Base-by-base conservation (phyloP, 495 filamentous ascomycete genomes). In the Tuber brumale region DNA sequence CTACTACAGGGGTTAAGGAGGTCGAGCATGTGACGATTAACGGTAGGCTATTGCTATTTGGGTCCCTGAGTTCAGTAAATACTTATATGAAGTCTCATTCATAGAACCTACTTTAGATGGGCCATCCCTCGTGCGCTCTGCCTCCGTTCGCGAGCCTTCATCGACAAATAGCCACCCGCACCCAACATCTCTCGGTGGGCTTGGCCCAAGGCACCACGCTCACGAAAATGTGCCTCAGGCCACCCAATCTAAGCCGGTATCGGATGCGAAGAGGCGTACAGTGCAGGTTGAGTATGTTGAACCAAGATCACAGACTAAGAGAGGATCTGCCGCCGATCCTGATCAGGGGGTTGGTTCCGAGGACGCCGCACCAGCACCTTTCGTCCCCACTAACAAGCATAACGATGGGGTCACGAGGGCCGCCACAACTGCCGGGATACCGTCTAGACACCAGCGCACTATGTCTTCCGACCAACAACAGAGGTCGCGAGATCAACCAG, bases 271-370 rank as follows among this genome's bases (percentile, higher is more conserved):
- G 84, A 90, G 95, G 51, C 89, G 94, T 74, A 99, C 95, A 0
- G 94, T 99, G 1, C 95, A 99, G 84, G 93, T 98, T 19, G 95
- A 99, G 85, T 99, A 99, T 86, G 96, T 99, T 72, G 92, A 93
- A 61, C 96, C 95, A 51, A 90, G 90, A 44, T 95, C 93, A 27
- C 90, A 93, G 78, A 97, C 95, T 7, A 84, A 86, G 4, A 85
- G 92, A 80, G 91, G 91, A 37, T 82, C 81, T 18, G 72, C 76
- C 10, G 79, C 72, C 19, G 80, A 82, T 41, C 79, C 80, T 71
- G 91, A 93, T 35, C 70, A 76, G 23, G 71, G 77, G 46, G 81
- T 72, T 14, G 78, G 81, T 72, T 70, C 72, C 70, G 80, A 82
- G 35, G 72, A 78, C 9, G 75, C 80, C 37, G 81, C 81, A 41